These are phyloP conservation scores for Neofusicoccum sp. DNA, from an alignment of 2,329 filamentous ascomycete genomes.

Conservation along the genomic window DNA sequence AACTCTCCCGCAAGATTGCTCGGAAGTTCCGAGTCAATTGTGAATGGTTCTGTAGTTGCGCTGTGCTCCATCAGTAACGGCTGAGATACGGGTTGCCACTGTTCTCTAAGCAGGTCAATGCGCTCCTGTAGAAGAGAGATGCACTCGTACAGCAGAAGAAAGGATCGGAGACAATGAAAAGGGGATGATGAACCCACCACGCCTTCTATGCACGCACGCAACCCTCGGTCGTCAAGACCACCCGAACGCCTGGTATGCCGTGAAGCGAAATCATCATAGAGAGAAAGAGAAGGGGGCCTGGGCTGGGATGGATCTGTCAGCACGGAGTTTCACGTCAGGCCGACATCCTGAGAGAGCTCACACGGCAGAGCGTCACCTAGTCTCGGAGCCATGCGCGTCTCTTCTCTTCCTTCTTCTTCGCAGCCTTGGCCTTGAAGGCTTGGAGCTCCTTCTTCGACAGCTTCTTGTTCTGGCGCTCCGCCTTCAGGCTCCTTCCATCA, in stretches of 20 bases:
- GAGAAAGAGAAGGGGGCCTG: not conserved
- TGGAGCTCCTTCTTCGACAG: constrained; percentile 83
- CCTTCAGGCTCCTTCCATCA: constrained; percentile 85
- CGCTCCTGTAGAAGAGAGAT: not conserved
- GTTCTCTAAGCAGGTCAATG: constrained; percentile 13
- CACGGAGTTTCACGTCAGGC: too few relatives aligned
- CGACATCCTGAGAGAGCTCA: too few relatives aligned
- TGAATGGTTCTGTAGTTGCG: not conserved
- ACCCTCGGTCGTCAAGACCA: not conserved
- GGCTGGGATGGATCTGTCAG: too few relatives aligned
- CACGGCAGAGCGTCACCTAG: constrained; percentile 45
- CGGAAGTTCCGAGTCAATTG: not conserved
- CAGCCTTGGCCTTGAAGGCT: constrained; percentile 85
- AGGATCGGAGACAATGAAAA: not conserved
- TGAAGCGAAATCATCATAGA: not conserved
- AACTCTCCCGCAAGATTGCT: not conserved
- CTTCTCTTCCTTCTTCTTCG: constrained; percentile 91
- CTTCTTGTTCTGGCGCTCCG: constrained; percentile 82
- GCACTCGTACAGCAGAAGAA: not conserved
- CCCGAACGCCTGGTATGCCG: constrained; percentile 3
- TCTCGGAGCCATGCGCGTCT: constrained; percentile 86
- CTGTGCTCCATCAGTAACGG: constrained; percentile 15
- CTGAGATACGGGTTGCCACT: constrained; percentile 15
- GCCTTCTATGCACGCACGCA: not conserved
- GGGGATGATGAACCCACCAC: constrained; percentile 10